Percentiles rank a stretch among this genome's conserved stretches.
Evolutionary conservation across 2,329 filamentous ascomycete species (phyloP).

Genomic region (Neoscytalidium dimidiatum): DNA sequence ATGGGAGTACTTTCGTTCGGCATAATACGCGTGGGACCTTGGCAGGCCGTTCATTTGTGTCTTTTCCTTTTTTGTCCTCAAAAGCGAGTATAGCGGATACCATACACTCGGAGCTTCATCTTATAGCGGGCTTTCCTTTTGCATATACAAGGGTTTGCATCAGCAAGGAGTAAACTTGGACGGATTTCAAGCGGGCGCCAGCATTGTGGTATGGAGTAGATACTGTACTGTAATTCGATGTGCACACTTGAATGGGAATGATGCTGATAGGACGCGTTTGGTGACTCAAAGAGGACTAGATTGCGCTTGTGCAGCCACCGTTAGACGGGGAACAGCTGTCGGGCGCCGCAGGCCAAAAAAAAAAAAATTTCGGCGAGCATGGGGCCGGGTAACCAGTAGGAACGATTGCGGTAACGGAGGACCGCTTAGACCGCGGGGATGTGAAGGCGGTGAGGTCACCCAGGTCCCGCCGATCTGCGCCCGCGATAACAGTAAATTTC

Average conservation of each 20-base stretch:
- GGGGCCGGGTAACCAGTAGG: slow-evolving; percentile 3
- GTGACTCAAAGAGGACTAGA: background rate
- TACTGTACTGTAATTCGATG: slow-evolving; percentile 16
- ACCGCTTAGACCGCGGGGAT: background rate
- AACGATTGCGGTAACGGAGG: slow-evolving; percentile 14
- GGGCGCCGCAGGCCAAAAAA: background rate
- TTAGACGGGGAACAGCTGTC: background rate
- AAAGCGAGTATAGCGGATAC: background rate
- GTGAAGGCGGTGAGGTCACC: slow-evolving; percentile 17
- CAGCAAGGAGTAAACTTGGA: slow-evolving; percentile 16
- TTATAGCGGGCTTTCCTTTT: background rate
- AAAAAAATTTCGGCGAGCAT: slow-evolving; percentile 11
- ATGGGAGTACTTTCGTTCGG: background rate
- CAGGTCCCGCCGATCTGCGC: slow-evolving; percentile 8
- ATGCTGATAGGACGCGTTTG: background rate
- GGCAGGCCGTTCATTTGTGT: background rate
- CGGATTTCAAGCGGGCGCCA: background rate
- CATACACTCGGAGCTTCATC: background rate
- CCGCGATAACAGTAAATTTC: slow-evolving; percentile 20
- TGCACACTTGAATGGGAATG: slow-evolving; percentile 2
- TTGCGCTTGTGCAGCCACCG: background rate
- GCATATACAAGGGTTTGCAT: slow-evolving; percentile 14
- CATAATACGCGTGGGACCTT: background rate
- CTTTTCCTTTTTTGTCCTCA: background rate
- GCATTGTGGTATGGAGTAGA: slow-evolving; percentile 1